These are phyloP conservation scores for Colletotrichum sp. DNA, from an alignment of 2,329 filamentous ascomycete species.

Conservation along the genomic window DNA sequence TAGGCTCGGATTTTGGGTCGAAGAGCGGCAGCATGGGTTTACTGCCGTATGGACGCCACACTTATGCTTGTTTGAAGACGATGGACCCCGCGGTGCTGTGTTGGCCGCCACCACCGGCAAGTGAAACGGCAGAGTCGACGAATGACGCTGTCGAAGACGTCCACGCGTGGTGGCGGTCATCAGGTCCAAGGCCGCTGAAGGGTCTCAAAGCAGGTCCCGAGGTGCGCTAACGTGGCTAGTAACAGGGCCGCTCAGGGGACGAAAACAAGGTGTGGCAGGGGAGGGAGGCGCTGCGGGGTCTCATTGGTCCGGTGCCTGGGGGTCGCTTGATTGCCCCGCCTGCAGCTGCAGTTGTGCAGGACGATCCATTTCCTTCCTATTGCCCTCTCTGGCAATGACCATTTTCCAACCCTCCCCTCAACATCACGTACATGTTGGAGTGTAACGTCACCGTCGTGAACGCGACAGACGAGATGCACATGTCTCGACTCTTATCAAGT, in stretches of 20 bases:
- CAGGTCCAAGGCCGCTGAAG: neutral
- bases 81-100: neutral
- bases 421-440: neutral
- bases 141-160: neutral
- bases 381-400: neutral
- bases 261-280: neutral
- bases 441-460: neutral
- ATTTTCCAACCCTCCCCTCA: neutral
- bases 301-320: neutral
- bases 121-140: slow-evolving; percentile 11
- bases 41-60: neutral
- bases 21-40: neutral
- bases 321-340: neutral
- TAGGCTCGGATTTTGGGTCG: neutral
- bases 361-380: neutral
- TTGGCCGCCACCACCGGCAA: neutral
- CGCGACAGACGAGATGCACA: neutral
- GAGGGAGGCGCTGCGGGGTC: neutral
- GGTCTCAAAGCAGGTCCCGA: neutral
- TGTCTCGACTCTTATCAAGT: neutral
- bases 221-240: neutral
- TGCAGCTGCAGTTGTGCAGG: neutral
- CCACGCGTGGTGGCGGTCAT: slow-evolving; percentile 6
- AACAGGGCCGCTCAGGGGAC: neutral
- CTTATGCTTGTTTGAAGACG: neutral